Percentiles rank a stretch among this genome's conserved stretches.
phyloP scores from a whole-genome alignment of 1,284 basidiomycete species.

The Laetiporus sulphureus region DNA sequence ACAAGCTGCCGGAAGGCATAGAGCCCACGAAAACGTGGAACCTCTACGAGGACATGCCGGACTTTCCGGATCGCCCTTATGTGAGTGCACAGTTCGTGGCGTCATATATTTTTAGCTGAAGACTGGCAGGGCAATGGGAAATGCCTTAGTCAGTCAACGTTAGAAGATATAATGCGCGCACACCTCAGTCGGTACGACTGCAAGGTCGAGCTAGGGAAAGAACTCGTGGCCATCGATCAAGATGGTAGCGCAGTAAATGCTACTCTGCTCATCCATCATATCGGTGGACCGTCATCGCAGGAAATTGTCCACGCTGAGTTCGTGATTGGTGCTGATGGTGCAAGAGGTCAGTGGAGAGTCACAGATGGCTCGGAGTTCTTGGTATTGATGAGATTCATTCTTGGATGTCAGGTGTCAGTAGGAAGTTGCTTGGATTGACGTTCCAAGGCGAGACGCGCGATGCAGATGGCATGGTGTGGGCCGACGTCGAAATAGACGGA shows the following conservation, averaged over 20 bases:
- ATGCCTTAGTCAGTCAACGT: slow-evolving; percentile 20
- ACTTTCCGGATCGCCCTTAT: slow-evolving; percentile 13
- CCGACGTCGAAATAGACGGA: slow-evolving; percentile 24
- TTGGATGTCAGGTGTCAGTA: slow-evolving; percentile 16
- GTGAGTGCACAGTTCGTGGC: slow-evolving; percentile 11
- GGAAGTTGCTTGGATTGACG: slow-evolving; percentile 24
- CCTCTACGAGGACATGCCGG: slow-evolving; percentile 1
- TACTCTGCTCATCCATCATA: slow-evolving; percentile 4
- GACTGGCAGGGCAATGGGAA: slow-evolving; percentile 6
- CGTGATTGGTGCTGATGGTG: slow-evolving; percentile 31
- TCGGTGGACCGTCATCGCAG: background rate
- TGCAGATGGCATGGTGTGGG: slow-evolving; percentile 20
- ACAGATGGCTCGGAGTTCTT: too few species aligned
- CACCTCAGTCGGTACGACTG: slow-evolving; percentile 19
- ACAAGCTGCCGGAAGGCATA: slow-evolving; percentile 10
- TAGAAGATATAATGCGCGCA: slow-evolving; percentile 21
- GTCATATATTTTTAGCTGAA: background rate
- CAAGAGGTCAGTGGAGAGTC: slow-evolving; percentile 17
- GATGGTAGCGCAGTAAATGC: slow-evolving; percentile 14
- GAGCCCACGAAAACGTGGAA: slow-evolving; percentile 3
- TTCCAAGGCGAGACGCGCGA: slow-evolving; percentile 25
- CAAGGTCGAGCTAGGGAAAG: slow-evolving; percentile 23
- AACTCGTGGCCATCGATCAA: slow-evolving; percentile 21
- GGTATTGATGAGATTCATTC: background rate
- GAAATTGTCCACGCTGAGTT: slow-evolving; percentile 13